Base-by-base conservation (phyloP, 495 filamentous ascomycete species). In the Saxophila tyrrhenica region DNA sequence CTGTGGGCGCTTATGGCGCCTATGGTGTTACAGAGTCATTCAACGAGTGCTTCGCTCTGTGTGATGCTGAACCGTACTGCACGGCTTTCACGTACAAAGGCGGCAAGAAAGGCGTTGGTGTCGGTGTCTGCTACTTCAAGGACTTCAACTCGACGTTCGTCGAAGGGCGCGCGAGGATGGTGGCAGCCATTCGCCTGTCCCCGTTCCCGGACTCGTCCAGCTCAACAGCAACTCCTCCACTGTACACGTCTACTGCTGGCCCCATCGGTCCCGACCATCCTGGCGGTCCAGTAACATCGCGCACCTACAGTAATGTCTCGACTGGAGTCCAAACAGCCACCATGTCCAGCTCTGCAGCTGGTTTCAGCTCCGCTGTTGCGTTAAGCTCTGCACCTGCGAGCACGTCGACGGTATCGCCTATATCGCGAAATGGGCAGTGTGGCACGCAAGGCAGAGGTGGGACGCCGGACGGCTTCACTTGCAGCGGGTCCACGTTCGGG, bases 21-120 rank as follows among this genome's bases (percentile, higher is more conserved):
- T 15, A 25, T 5, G 13, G 2, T 3, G 52, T 43, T 3, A 1
- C 29, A 1, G 39, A 51, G 7, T 51, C 51, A 2, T 55, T 52
- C 29, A 41, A 55, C 29, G 52, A 59, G 7, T 59, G 57, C 43
- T 59, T 59, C 23, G 35, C 41, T 13, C 39, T 59, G 2, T 59
- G 57, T 42, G 46, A 59, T 39, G 38, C 23, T 22, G 11, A 24
- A 17, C 20, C 52, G 8, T 21, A 23, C 21, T 59, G 57, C 57
- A 51, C 29, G 1, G 57, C 46, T 2, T 55, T 50, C 25, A 47
- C 48, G 1, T 59, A 55, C 32, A 9, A 21, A 7, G 55, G 55
- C 25, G 50, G 55, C 16, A 29, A n/a, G 3, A 52, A 59, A 42
- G 57, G 57, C n/a, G 48, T 59, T 21, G 57, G 57, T 32, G 7